Base-by-base conservation (phyloP, 352 stramenopile genomes). In the Albugo candida region DNA sequence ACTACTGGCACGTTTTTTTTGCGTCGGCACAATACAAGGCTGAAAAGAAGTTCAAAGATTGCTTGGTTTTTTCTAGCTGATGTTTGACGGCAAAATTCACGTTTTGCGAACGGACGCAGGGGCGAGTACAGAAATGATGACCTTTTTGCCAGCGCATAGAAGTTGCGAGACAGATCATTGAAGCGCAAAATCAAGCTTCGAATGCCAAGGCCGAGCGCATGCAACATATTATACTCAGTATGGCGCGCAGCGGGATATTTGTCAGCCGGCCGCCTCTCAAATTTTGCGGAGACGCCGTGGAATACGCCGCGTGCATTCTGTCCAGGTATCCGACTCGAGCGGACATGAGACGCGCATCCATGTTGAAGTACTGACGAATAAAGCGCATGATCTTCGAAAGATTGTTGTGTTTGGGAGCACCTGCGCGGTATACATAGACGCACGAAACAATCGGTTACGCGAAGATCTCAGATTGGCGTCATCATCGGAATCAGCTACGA, bases 181-280 rank as follows among this genome's bases (percentile, higher is more conserved):
- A 70, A n/a, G 53, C 52, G 0, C 17, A 41, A 0, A 67, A 66
- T 13, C 39, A 61, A 8, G 51, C 57, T 0, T 42, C 34, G 1
- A 71, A 68, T 16, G 56, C 57, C 0, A 67, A 70, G 36, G 56
- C 51, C 0, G 59, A 64, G 8, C 20, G 54, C 0, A 65, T 70
- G 53, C 55, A 63, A 20, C 14, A 48, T 0, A 64, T 54, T 0
- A 42, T 62, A n/a, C 48, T 63, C 38, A 64, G 65, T 37, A 56
- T 66, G 41, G 45, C 53, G 0, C 36, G 60, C 4, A 59, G 54
- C 34, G 60, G 60, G 45, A 40, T 71, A 0, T 61, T 71, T 6
- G 49, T 39, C 1, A 61, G 49, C 13, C 46, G 54, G 0, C 19
- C 66, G 0, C 49, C 59, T 0, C 27, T 71, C 0, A 31, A 13